A percentile compares a stretch with the other conserved stretches of the same genome.
These are phyloP conservation scores for Aspergillus campestris DNA, from an alignment of 495 filamentous ascomycete genomes.

Conservation along the genomic window DNA sequence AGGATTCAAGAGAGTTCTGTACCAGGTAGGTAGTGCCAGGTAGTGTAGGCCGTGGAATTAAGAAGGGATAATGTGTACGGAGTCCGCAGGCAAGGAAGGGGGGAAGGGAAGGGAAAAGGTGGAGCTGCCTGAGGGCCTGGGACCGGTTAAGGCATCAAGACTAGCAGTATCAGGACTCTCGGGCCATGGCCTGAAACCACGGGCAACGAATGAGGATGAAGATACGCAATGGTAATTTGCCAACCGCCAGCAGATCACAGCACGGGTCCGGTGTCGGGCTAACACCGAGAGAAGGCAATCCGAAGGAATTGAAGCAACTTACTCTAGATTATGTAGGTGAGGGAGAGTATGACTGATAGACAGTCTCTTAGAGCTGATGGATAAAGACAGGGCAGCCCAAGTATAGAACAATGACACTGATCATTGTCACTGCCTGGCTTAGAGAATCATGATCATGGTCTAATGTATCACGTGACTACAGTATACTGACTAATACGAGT, in stretches of 20 bases:
- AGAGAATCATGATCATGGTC: too few species aligned
- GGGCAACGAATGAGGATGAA: too few species aligned
- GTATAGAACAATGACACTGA: too few species aligned
- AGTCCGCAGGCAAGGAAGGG: too few species aligned
- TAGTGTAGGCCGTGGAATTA: not conserved
- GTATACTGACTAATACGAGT: too few species aligned
- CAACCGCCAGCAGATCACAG: slow-evolving; percentile 11
- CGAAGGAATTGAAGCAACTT: not conserved
- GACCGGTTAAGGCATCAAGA: slow-evolving; percentile 13
- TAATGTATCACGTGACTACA: too few species aligned
- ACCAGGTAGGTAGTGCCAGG: not conserved
- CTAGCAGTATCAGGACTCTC: not conserved
- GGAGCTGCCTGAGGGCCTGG: slow-evolving; percentile 14
- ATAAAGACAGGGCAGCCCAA: too few species aligned
- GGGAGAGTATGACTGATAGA: too few species aligned
- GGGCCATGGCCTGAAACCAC: not conserved
- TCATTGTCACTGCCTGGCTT: too few species aligned
- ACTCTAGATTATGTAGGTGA: too few species aligned
- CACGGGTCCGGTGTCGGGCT: slow-evolving; percentile 8
- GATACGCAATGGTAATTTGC: not conserved
- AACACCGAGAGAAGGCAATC: not conserved
- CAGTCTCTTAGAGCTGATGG: too few species aligned
- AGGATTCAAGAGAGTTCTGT: slow-evolving; percentile 8
- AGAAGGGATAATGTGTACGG: not conserved
- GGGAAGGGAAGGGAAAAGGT: not conserved